phyloP scores from a whole-genome alignment of 2,329 filamentous ascomycete genomes.

The Pseudomassariella vexata region DNA sequence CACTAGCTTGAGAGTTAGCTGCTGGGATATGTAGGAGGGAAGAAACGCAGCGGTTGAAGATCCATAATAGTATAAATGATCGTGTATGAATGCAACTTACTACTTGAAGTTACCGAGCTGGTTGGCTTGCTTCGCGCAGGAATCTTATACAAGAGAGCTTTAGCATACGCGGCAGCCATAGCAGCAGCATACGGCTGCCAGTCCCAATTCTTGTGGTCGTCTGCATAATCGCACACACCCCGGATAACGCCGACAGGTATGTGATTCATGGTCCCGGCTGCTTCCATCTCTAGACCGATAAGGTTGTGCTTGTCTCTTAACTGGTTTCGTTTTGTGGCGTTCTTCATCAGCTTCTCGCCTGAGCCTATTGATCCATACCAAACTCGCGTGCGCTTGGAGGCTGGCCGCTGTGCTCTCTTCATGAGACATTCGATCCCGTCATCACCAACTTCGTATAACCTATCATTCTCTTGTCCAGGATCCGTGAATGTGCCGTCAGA shows the following conservation, averaged over 20 bases:
- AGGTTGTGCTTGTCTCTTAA: slow-evolving; percentile 20
- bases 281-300: slow-evolving; percentile 29
- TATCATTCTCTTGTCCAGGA: slow-evolving; percentile 23
- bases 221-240: slow-evolving; percentile 28
- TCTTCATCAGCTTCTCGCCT: slow-evolving; percentile 24
- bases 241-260: slow-evolving; percentile 26
- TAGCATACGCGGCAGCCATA: slow-evolving; percentile 21
- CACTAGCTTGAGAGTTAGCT: too few relatives aligned
- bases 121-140: too few relatives aligned
- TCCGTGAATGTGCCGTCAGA: slow-evolving; percentile 15
- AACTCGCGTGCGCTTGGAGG: slow-evolving; percentile 17
- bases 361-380: slow-evolving; percentile 29
- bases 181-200: slow-evolving; percentile 30
- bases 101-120: too few relatives aligned
- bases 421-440: slow-evolving; percentile 1
- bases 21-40: too few relatives aligned
- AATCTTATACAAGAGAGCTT: background rate
- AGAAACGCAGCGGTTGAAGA: too few relatives aligned
- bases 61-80: too few relatives aligned
- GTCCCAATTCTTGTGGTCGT: slow-evolving; percentile 24
- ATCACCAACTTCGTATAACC: slow-evolving; percentile 12
- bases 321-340: slow-evolving; percentile 14
- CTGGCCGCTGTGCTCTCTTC: slow-evolving; percentile 12
- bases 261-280: slow-evolving; percentile 24
- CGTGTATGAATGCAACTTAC: too few relatives aligned